These are phyloP conservation scores for Xylaria nigripes DNA, from an alignment of 495 filamentous ascomycete genomes.

Conservation along the genomic window DNA sequence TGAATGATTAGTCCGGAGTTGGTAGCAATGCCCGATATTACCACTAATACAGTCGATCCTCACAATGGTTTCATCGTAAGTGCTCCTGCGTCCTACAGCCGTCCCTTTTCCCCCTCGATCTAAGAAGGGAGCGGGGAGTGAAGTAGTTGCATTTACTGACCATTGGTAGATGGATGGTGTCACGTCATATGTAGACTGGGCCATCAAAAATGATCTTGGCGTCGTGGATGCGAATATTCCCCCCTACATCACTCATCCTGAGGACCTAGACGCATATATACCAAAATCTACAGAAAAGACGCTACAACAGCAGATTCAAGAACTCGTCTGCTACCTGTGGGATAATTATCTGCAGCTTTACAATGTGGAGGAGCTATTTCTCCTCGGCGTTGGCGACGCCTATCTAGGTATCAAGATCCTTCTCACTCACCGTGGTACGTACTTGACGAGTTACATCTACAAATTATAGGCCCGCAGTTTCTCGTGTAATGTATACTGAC, in stretches of 20 bases:
- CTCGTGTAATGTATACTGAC: not conserved
- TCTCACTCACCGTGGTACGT: slow-evolving; percentile 55
- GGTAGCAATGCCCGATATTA: slow-evolving; percentile 55
- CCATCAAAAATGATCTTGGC: slow-evolving; percentile 58
- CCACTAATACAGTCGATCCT: slow-evolving; percentile 61
- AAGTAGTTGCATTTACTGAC: not conserved
- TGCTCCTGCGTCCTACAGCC: slow-evolving; percentile 8
- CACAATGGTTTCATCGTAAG: slow-evolving; percentile 84
- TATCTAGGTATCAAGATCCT: slow-evolving; percentile 64
- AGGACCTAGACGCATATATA: slow-evolving; percentile 33
- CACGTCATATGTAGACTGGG: slow-evolving; percentile 77
- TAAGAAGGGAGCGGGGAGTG: not conserved
- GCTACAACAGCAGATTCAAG: slow-evolving; percentile 51
- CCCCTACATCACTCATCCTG: slow-evolving; percentile 51
- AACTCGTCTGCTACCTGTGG: slow-evolving; percentile 84
- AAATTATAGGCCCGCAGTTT: not conserved
- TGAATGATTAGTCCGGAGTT: slow-evolving; percentile 53
- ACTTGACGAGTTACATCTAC: not conserved
- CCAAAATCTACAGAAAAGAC: slow-evolving; percentile 26
- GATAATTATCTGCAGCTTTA: slow-evolving; percentile 91
- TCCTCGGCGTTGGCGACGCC: slow-evolving; percentile 76
- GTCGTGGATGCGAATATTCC: slow-evolving; percentile 89
- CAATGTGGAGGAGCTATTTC: slow-evolving; percentile 60
- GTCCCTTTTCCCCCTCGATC: not conserved
- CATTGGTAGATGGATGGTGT: slow-evolving; percentile 60